Conservation (phyloP, 2,329 filamentous ascomycete species). For the Bretziella fagacearum region DNA sequence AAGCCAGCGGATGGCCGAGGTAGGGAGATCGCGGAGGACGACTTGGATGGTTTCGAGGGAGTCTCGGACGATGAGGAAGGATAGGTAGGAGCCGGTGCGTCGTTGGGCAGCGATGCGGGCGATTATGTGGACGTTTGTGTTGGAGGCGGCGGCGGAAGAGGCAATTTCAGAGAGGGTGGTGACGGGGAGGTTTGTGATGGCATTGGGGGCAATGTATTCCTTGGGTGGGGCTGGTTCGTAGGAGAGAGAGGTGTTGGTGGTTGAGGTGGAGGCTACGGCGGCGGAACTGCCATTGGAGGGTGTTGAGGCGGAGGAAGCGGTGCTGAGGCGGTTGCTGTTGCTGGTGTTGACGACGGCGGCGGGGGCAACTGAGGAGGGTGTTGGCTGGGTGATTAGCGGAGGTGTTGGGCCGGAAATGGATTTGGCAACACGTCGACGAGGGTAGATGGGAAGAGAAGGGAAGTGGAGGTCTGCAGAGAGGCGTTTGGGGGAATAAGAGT, state of each 20-base stretch:
- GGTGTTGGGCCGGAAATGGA: background rate
- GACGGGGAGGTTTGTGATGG: background rate
- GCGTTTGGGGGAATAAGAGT: background rate
- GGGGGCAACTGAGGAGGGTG: background rate
- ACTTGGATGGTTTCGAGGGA: constrained; percentile 72
- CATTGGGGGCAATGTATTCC: background rate
- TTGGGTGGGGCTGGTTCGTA: too few species aligned
- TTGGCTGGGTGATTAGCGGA: background rate
- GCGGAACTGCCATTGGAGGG: background rate
- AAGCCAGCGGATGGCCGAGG: constrained; percentile 72
- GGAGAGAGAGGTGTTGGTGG: too few species aligned
- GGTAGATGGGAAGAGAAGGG: constrained; percentile 2
- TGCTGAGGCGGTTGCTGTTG: background rate
- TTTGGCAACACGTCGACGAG: background rate
- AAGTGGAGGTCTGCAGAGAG: constrained; percentile 11
- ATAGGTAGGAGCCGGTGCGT: constrained; percentile 63
- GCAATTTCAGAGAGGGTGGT: background rate
- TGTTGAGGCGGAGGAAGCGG: background rate
- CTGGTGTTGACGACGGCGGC: background rate
- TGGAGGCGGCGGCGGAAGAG: background rate
- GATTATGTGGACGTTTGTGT: background rate
- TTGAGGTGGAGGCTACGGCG: background rate
- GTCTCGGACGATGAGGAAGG: constrained; percentile 75
- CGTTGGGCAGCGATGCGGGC: constrained; percentile 55
- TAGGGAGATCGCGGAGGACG: constrained; percentile 34